Evolutionary conservation across 805 yeast genomes (phyloP), one percentile per base, ranked within the genome.

Genomic region (Trichomonascus vanleenenianus): DNA sequence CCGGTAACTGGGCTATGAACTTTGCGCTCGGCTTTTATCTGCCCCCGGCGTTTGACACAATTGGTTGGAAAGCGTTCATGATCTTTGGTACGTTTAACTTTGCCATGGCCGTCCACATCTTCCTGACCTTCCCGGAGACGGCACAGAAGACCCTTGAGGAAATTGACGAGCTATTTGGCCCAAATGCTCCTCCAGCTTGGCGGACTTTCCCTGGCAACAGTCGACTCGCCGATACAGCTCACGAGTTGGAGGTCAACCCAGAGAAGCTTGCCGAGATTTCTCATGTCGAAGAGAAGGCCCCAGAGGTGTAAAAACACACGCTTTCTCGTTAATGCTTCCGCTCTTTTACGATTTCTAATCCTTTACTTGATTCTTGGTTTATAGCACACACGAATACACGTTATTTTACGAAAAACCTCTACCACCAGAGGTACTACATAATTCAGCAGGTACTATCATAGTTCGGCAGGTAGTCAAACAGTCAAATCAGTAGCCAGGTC

Each of bases 31-130:
- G 85, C 20, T 46, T 46, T 37, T 52, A 52, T 43, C 72, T 75
- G 75, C 73, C 73, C 56, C 76, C 79, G 52, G 68, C 78, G 37
- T 65, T 80, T 50, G 78, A 89, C 19, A 71, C 84, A 49, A 77
- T 93, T 8, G 79, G 88, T 88, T 91, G 91, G 39, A 70, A 83
- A 22, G 65, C 86, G 62, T 62, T 74, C 46, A 72, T 65, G 39
- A 80, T 80, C 75, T 86, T 84, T 58, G 95, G 93, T 1, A 95
- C 82, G 11, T 83, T 91, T 89, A 85, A 85, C 61, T 55, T 85
- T 56, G 85, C 83, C 5, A 72, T 84, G 46, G 79, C 83, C 73
- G 69, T 81, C 61, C 67, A 83, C 48, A 75, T 76, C 15, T 69
- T 72, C 48, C 59, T 65, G 27, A 65, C 62, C 62, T 58, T 68